Evolutionary conservation across 352 stramenopile genomes (phyloP).

Genomic region (Pythium periplocum): DNA sequence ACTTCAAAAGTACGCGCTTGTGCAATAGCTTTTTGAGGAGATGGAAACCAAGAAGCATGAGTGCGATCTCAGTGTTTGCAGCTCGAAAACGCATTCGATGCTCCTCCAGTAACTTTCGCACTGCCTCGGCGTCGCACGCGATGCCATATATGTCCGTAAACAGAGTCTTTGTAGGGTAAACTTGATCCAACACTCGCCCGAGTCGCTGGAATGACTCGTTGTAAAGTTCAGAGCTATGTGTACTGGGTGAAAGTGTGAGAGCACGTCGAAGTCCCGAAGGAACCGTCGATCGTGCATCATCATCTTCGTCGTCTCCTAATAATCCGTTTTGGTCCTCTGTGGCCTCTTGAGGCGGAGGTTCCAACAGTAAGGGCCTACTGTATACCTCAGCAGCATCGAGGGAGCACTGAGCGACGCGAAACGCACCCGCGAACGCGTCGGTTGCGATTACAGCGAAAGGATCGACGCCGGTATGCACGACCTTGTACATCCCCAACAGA

Average conservation of each 20-base stretch:
- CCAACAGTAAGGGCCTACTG: slow-evolving; percentile 45
- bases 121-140: neutral
- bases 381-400: slow-evolving; percentile 42
- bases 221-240: slow-evolving; percentile 2
- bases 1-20: slow-evolving; percentile 6
- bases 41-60: slow-evolving; percentile 40
- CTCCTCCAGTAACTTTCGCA: slow-evolving; percentile 12
- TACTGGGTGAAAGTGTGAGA: slow-evolving; percentile 7
- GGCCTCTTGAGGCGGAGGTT: slow-evolving; percentile 13
- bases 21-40: slow-evolving; percentile 14
- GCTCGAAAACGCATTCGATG: slow-evolving; percentile 21
- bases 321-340: neutral
- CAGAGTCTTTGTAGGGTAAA: slow-evolving; percentile 5
- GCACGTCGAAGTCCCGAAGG: slow-evolving; percentile 7
- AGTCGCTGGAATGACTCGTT: slow-evolving; percentile 10
- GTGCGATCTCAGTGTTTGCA: slow-evolving; percentile 41
- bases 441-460: slow-evolving; percentile 34
- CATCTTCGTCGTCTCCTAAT: slow-evolving; percentile 9
- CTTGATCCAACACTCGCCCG: slow-evolving; percentile 6
- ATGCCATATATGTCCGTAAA: slow-evolving; percentile 9
- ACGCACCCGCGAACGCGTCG: slow-evolving; percentile 45
- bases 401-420: slow-evolving; percentile 56
- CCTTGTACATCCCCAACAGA: slow-evolving; percentile 57
- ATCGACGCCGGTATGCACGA: slow-evolving; percentile 42
- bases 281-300: neutral